Percentiles rank a stretch among this genome's conserved stretches.
Evolutionary conservation across 805 yeast species (phyloP).

Genomic region (Saturnispora hagleri): DNA sequence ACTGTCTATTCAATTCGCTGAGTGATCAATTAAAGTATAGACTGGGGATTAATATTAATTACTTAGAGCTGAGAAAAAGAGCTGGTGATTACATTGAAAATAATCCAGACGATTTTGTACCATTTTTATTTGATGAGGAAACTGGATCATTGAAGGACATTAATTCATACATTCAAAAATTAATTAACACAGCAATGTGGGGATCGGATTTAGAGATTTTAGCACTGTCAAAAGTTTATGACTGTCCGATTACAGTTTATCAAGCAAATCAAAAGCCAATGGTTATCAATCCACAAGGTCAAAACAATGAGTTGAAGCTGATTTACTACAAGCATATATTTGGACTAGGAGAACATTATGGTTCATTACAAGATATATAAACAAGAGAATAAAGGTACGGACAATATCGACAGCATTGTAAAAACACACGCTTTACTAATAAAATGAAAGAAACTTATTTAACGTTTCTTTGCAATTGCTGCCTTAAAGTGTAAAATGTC

Average conservation of each 20-base stretch:
- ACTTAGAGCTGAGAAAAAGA: constrained; percentile 47
- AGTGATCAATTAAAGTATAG: constrained; percentile 63
- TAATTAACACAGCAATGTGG: constrained; percentile 83
- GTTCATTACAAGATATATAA: constrained; percentile 41
- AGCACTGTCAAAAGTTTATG: constrained; percentile 65
- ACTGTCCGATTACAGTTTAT: constrained; percentile 66
- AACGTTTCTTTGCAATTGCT: constrained; percentile 40
- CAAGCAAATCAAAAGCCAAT: constrained; percentile 70
- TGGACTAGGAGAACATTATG: constrained; percentile 93
- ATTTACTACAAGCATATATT: constrained; percentile 80
- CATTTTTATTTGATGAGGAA: constrained; percentile 74
- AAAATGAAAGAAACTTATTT: background rate
- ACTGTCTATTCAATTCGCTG: constrained; percentile 82
- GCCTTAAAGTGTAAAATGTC: constrained; percentile 89
- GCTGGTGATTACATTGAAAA: constrained; percentile 60
- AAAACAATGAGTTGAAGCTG: constrained; percentile 47
- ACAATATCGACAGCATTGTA: background rate
- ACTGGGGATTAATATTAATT: constrained; percentile 32
- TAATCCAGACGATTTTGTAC: constrained; percentile 63
- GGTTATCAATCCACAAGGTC: constrained; percentile 50
- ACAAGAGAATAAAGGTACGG: background rate
- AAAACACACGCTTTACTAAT: background rate
- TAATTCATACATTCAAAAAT: constrained; percentile 55
- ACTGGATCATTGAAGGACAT: constrained; percentile 57
- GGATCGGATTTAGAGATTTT: constrained; percentile 91